These are phyloP conservation scores for Nidularia sp. DNA, from an alignment of 768 basidiomycete species.

Conservation along the genomic window DNA sequence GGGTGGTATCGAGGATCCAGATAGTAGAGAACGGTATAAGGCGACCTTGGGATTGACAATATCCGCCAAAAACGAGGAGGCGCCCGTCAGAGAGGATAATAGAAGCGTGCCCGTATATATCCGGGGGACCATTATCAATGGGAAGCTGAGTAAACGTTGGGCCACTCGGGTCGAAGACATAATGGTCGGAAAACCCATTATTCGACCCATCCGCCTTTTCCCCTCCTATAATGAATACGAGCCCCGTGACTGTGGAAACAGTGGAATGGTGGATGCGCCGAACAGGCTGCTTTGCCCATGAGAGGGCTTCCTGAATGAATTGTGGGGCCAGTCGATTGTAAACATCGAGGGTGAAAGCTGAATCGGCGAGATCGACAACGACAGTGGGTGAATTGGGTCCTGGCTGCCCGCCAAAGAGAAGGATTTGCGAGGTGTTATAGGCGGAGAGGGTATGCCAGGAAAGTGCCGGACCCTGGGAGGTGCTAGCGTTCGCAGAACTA, in stretches of 20 bases:
- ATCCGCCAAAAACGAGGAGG: conserved; percentile 76
- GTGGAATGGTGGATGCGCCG: conserved; percentile 77
- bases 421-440: conserved; percentile 44
- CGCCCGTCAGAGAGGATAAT: conserved; percentile 66
- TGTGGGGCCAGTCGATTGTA: conserved; percentile 27
- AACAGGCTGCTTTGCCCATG: conserved; percentile 65
- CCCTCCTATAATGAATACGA: conserved; percentile 74
- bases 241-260: conserved; percentile 39
- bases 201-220: conserved; percentile 78
- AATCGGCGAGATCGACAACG: conserved; percentile 53
- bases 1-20: conserved; percentile 61
- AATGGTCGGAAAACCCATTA: conserved; percentile 58
- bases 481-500: conserved; percentile 35
- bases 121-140: conserved; percentile 54
- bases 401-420: conserved; percentile 77
- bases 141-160: conserved; percentile 55
- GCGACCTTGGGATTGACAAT: conserved; percentile 36
- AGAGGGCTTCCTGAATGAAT: conserved; percentile 42
- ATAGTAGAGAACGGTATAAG: conserved; percentile 56
- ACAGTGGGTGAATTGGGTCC: conserved; percentile 53
- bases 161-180: conserved; percentile 48
- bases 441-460: conserved; percentile 81
- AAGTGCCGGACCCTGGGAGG: conserved; percentile 55
- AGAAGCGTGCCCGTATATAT: conserved; percentile 69
- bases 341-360: conserved; percentile 54